A percentile compares a stretch with the other conserved stretches of the same genome.
Evolutionary conservation across 345 rosid genomes (phyloP).

Genomic region (Rhizophora apiculata): DNA sequence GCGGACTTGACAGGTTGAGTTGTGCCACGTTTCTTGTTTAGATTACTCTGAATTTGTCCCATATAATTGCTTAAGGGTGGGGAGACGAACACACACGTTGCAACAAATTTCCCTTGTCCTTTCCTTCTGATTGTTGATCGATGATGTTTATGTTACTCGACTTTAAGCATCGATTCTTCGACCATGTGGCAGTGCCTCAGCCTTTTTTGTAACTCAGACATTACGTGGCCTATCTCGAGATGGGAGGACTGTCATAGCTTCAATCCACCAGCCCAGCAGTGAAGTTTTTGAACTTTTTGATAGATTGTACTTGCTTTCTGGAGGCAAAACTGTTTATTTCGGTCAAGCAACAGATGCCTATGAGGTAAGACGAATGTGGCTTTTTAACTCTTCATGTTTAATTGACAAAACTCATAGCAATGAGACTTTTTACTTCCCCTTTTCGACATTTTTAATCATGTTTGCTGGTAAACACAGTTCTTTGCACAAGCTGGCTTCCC

Average conservation of each 20-base stretch:
- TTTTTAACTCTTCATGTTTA: neutral
- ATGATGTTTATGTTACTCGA: too few species aligned
- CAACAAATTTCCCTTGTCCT: too few species aligned
- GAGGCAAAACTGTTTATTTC: constrained; percentile 89
- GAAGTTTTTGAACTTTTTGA: constrained; percentile 95
- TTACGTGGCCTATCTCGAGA: constrained; percentile 78
- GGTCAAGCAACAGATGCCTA: constrained; percentile 83
- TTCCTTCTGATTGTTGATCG: too few species aligned
- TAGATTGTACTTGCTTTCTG: constrained; percentile 73
- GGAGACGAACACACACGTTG: too few species aligned
- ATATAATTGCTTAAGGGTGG: too few species aligned
- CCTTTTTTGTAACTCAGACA: constrained; percentile 93
- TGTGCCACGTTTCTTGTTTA: neutral
- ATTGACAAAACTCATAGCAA: neutral
- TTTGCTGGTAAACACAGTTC: constrained; percentile 46
- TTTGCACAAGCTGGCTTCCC: constrained; percentile 97
- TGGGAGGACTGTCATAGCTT: constrained; percentile 93
- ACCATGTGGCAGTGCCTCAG: constrained; percentile 67
- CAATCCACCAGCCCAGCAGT: constrained; percentile 93
- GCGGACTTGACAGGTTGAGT: constrained; percentile 86
- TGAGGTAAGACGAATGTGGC: constrained; percentile 47
- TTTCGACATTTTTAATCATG: neutral
- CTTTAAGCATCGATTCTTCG: too few species aligned
- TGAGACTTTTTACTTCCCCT: neutral
- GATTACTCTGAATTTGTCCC: too few species aligned